These are phyloP conservation scores for Trichophyton rubrum DNA, from an alignment of 2,329 filamentous ascomycete species.

Conservation along the genomic window DNA sequence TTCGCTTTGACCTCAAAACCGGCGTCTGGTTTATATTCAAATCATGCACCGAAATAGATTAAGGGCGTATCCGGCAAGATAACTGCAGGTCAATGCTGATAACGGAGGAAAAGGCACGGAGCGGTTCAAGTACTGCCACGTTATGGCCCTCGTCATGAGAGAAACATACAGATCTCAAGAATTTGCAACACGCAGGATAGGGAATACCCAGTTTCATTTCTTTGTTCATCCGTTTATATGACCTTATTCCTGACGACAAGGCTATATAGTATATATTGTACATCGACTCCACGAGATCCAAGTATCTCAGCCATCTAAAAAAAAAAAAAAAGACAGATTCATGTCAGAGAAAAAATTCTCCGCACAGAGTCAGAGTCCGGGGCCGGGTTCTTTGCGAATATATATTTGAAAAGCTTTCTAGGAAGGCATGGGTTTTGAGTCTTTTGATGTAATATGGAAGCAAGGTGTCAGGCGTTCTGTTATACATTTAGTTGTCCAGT, in stretches of 20 bases:
- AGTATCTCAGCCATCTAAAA: background rate
- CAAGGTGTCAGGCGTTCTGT: background rate
- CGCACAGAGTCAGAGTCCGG: background rate
- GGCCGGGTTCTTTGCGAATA: background rate
- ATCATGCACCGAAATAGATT: background rate
- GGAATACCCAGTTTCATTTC: background rate
- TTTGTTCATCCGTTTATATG: background rate
- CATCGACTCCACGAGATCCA: background rate
- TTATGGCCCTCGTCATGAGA: background rate
- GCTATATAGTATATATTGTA: background rate
- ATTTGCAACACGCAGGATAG: background rate
- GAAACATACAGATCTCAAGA: background rate
- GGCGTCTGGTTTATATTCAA: background rate
- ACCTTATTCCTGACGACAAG: background rate
- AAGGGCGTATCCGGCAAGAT: background rate
- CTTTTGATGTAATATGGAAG: background rate
- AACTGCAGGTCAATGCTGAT: background rate
- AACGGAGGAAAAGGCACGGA: background rate
- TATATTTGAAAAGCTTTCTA: background rate
- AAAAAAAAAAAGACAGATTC: background rate
- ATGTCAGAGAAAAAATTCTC: too few relatives aligned
- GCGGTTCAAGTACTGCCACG: background rate
- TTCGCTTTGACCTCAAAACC: background rate
- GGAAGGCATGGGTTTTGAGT: background rate
- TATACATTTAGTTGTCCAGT: background rate